phyloP scores from a whole-genome alignment of 2,329 filamentous ascomycete species.

The Colletotrichum siamense region DNA sequence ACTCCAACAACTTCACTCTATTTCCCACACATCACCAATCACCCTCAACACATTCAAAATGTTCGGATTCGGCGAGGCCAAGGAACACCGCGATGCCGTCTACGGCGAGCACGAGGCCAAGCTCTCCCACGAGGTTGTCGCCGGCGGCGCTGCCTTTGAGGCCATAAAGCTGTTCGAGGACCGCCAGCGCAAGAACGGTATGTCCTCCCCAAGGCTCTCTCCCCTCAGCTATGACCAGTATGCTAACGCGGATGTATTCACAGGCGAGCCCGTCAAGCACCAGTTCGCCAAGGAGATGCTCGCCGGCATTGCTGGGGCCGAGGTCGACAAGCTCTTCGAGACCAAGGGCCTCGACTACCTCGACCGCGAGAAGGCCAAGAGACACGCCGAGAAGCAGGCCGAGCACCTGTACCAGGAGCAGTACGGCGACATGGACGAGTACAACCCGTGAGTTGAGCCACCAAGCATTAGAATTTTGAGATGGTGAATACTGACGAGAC shows the following conservation, averaged over 20 bases:
- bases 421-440: conserved; percentile 59
- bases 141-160: conserved; percentile 78
- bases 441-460: conserved; percentile 56
- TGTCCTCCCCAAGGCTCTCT: conserved; percentile 8
- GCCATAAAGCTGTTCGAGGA: conserved; percentile 84
- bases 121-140: conserved; percentile 70
- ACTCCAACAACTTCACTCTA: not conserved
- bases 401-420: conserved; percentile 67
- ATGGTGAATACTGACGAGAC: not conserved
- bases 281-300: conserved; percentile 79
- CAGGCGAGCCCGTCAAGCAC: conserved; percentile 75
- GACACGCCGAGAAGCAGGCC: conserved; percentile 63
- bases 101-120: conserved; percentile 33
- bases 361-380: conserved; percentile 63
- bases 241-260: not conserved
- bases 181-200: conserved; percentile 72
- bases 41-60: not conserved
- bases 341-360: conserved; percentile 69
- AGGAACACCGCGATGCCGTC: conserved; percentile 26
- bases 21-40: not conserved
- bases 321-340: conserved; percentile 79
- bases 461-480: rapidly evolving
- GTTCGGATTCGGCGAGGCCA: conserved; percentile 25
- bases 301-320: conserved; percentile 73
- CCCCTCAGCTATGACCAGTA: not conserved